Evolutionary conservation across 2,329 filamentous ascomycete species (phyloP).

Genomic region (Neophaeococcomyces mojaviensis): DNA sequence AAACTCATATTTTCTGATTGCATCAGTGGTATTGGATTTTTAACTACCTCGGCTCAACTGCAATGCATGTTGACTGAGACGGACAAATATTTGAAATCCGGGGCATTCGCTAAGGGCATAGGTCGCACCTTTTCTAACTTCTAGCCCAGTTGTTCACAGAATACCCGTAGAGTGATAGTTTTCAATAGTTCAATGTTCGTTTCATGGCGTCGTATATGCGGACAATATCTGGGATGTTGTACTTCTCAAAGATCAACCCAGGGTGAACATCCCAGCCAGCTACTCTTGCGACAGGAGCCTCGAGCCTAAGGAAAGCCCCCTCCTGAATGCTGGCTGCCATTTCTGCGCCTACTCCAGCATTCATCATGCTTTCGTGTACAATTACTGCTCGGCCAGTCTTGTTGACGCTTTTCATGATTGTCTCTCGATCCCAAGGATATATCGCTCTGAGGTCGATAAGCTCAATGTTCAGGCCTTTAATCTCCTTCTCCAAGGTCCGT

Average conservation of each 20-base stretch:
- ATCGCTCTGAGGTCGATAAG: conserved; percentile 81
- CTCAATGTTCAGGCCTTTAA: conserved; percentile 65
- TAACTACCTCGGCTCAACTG: too few species aligned
- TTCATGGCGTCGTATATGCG: conserved; percentile 67
- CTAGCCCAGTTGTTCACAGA: too few species aligned
- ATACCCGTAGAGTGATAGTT: background rate
- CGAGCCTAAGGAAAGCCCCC: conserved; percentile 72
- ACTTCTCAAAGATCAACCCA: conserved; percentile 70
- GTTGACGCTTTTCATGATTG: conserved; percentile 70
- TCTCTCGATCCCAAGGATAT: conserved; percentile 84
- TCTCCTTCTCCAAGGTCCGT: conserved; percentile 64
- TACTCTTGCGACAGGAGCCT: conserved; percentile 77
- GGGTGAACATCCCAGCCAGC: conserved; percentile 86
- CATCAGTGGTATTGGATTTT: too few species aligned
- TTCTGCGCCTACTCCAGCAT: conserved; percentile 81
- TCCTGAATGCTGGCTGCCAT: conserved; percentile 84
- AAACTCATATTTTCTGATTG: too few species aligned
- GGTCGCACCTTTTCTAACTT: too few species aligned
- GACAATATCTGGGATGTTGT: conserved; percentile 76
- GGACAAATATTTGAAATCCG: too few species aligned
- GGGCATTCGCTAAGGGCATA: too few species aligned
- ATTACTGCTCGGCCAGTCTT: conserved; percentile 83
- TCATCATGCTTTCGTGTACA: conserved; percentile 88
- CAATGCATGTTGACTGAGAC: too few species aligned
- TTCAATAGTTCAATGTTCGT: conserved; percentile 57